Conservation (phyloP, 495 filamentous ascomycete species). For the Pseudomonodictys pantanalensis region DNA sequence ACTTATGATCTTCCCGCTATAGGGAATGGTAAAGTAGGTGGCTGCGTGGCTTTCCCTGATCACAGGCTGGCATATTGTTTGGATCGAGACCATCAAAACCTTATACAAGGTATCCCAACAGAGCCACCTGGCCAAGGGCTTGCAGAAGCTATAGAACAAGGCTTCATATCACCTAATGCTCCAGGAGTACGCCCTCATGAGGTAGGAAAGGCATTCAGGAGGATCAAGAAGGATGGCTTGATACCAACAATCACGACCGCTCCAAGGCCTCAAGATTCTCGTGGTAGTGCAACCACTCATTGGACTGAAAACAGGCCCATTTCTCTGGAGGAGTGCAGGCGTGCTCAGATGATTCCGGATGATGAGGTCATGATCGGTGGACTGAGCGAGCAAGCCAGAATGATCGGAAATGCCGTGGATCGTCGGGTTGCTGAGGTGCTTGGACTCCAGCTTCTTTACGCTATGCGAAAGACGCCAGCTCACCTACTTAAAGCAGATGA, state of each 20-base stretch:
- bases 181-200: constrained; percentile 25
- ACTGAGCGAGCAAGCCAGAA: constrained; percentile 52
- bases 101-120: constrained; percentile 44
- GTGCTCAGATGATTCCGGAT: constrained; percentile 66
- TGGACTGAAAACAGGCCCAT: constrained; percentile 57
- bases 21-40: constrained; percentile 51
- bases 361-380: constrained; percentile 63
- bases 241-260: constrained; percentile 58
- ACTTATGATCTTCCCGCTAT: constrained; percentile 60
- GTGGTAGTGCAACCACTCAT: constrained; percentile 53
- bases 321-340: constrained; percentile 59
- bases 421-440: constrained; percentile 60
- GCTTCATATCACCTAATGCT: constrained; percentile 16
- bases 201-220: constrained; percentile 45
- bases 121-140: constrained; percentile 30
- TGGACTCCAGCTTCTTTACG: constrained; percentile 59
- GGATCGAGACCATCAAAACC: constrained; percentile 6
- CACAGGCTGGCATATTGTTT: constrained; percentile 47
- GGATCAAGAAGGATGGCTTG: constrained; percentile 51
- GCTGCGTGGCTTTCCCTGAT: constrained; percentile 61
- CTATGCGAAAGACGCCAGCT: constrained; percentile 25
- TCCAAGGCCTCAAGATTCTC: constrained; percentile 46
- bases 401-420: constrained; percentile 72
- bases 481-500: not conserved
- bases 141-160: constrained; percentile 38